Evolutionary conservation across 2,329 filamentous ascomycete species (phyloP).

Genomic region (Claviceps africana): DNA sequence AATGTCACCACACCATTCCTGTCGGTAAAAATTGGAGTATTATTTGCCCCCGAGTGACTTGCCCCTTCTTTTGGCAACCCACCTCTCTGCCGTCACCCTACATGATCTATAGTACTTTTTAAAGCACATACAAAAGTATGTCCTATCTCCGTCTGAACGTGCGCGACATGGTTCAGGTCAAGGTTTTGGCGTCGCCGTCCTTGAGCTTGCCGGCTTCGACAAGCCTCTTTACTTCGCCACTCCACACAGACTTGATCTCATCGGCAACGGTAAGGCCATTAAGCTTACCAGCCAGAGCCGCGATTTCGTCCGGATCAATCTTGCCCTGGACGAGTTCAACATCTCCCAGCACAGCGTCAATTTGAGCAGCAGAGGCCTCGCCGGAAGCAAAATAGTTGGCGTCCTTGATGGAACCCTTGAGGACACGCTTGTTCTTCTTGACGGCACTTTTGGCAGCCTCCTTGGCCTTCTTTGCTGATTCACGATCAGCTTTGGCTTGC

Average conservation of each 20-base stretch:
- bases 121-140: no score
- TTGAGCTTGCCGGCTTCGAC: slow-evolving; percentile 74
- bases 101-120: neutral
- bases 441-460: slow-evolving; percentile 96
- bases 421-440: slow-evolving; percentile 99
- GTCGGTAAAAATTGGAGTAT: neutral
- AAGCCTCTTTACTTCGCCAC: slow-evolving; percentile 62
- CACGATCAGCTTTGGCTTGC: slow-evolving; percentile 69
- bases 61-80: neutral
- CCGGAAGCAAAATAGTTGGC: slow-evolving; percentile 83
- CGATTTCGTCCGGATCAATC: slow-evolving; percentile 84
- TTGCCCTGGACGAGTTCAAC: slow-evolving; percentile 78
- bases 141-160: neutral
- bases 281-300: slow-evolving; percentile 66
- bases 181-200: slow-evolving; percentile 62
- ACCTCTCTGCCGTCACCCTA: neutral
- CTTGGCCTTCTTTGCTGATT: slow-evolving; percentile 87
- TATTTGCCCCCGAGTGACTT: neutral
- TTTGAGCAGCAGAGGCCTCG: slow-evolving; percentile 58
- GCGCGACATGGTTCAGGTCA: slow-evolving; percentile 23
- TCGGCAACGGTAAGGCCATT: slow-evolving; percentile 62
- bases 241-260: slow-evolving; percentile 78
- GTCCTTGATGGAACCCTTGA: slow-evolving; percentile 89
- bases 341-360: slow-evolving; percentile 72
- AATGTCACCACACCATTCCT: neutral